These are phyloP conservation scores for Nemania sp. DNA, from an alignment of 2,329 filamentous ascomycete genomes.

Conservation along the genomic window DNA sequence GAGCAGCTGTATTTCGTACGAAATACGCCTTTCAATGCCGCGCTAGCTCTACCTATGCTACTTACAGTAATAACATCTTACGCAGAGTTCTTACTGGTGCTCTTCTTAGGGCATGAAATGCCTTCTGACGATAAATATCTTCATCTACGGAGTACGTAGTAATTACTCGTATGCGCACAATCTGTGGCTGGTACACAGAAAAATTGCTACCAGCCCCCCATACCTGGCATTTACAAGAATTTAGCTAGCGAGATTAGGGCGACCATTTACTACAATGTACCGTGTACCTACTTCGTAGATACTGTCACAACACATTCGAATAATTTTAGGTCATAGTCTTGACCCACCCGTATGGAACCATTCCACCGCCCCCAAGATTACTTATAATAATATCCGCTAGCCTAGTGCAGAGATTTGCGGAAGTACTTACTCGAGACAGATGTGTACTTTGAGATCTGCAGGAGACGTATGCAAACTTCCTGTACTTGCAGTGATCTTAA, in stretches of 20 bases:
- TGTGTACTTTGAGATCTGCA: constrained; percentile 15
- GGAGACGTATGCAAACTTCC: background rate
- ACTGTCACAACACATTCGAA: background rate
- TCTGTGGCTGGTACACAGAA: background rate
- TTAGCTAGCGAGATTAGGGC: constrained; percentile 15
- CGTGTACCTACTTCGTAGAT: background rate
- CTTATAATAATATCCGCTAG: constrained; percentile 15
- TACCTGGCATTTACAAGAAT: background rate
- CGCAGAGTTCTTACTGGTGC: too few relatives aligned
- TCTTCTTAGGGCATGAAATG: too few relatives aligned
- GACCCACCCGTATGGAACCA: constrained; percentile 14
- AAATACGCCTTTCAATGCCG: too few relatives aligned
- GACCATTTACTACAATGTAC: constrained; percentile 1
- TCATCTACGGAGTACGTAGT: too few relatives aligned
- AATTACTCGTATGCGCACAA: too few relatives aligned
- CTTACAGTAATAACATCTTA: too few relatives aligned
- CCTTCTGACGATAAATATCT: too few relatives aligned
- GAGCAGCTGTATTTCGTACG: too few relatives aligned
- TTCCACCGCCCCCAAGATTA: constrained; percentile 14
- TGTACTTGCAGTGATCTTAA: constrained; percentile 11
- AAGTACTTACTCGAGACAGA: constrained; percentile 2
- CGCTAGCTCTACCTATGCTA: too few relatives aligned
- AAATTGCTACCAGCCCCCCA: too few relatives aligned
- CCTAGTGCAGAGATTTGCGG: background rate
- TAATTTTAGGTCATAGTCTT: constrained; percentile 4